Evolutionary conservation across 176 grass and related monocot species (phyloP), one percentile per base, ranked within the genome.

Genomic region (Chrysopogon serrulatus): DNA sequence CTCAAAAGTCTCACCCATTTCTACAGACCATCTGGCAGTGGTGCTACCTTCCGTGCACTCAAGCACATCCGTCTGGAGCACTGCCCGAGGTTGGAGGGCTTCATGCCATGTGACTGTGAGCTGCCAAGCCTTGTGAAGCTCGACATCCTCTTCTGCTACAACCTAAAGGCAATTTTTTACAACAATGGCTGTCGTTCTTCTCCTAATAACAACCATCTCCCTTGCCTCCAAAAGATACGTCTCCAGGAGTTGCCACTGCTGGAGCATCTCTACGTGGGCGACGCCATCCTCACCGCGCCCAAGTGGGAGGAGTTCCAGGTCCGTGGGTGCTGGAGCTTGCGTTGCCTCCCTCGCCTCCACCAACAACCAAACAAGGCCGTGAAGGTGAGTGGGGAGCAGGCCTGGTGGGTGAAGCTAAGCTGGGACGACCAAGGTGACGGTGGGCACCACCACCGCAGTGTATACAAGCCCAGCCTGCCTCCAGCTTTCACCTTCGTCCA

Each of bases 161-260:
- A 83, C 5, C 51, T 87, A 23, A 63, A 63, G 64, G 30, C 12
- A 77, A 40, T 82, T 39, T 82, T 82, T 64, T 21, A 57, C 15
- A 0, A 7, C 0, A 0, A 0, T 0, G 0, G n/a, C n/a, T n/a
- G 0, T 4, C 0, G 0, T 2, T 3, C 0, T 16, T 24, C 1
- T 15, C 0, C 1, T 47, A 1, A 0, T 28, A 8, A 23, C 17
- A 17, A 30, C 18, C 0, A 47, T 0, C 72, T 87, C 31, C 63
- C 40, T 1, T 4, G 6, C 5, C 73, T 87, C 0, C n/a, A 8
- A 0, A 51, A 9, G 43, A 54, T 84, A 8, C 17, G 3, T 0
- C 71, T 84, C 17, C 82, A 84, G 16, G 82, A 84, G 71, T 4
- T 84, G 16, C 82, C 82, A 16, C 24, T 5, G 3, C 64, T 87